Percentiles rank a stretch among this genome's conserved stretches.
Conservation (phyloP, 371 early-diverging fungal genomes). For the Mortierella sp. region DNA sequence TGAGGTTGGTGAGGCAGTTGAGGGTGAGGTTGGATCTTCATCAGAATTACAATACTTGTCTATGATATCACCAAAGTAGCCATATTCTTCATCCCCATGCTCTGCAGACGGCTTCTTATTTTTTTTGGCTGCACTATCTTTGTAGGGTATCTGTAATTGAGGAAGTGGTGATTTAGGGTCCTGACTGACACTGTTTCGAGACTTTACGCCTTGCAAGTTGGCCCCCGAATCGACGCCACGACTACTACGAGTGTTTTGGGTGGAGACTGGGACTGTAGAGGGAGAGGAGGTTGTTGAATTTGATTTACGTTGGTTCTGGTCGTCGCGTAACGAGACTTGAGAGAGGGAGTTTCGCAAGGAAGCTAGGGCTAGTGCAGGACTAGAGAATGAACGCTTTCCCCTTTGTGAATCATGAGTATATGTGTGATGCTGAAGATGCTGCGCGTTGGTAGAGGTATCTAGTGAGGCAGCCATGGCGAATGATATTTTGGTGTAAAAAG, state of each 20-base stretch:
- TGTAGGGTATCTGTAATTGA: constrained; percentile 22
- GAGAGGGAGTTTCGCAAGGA: constrained; percentile 19
- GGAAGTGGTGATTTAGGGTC: constrained; percentile 19
- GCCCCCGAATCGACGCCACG: background rate
- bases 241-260: background rate
- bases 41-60: constrained; percentile 44
- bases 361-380: constrained; percentile 1
- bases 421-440: background rate
- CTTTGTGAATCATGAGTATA: background rate
- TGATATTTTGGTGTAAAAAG: constrained; percentile 2
- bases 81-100: constrained; percentile 11
- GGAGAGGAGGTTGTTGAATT: constrained; percentile 9
- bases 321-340: constrained; percentile 6
- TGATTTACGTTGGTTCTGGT: constrained; percentile 7
- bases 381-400: constrained; percentile 11
- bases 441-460: constrained; percentile 5
- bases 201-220: background rate
- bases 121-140: constrained; percentile 1
- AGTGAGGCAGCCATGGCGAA: constrained; percentile 17
- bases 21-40: constrained; percentile 13
- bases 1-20: constrained; percentile 29
- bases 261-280: background rate
- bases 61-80: constrained; percentile 39
- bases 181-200: background rate
- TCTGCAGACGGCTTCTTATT: background rate